Percentiles rank a stretch among this genome's conserved stretches.
These are phyloP conservation scores for Ichthyophthirius multifiliis DNA, from an alignment of 169 alveolate species.

Conservation along the genomic window DNA sequence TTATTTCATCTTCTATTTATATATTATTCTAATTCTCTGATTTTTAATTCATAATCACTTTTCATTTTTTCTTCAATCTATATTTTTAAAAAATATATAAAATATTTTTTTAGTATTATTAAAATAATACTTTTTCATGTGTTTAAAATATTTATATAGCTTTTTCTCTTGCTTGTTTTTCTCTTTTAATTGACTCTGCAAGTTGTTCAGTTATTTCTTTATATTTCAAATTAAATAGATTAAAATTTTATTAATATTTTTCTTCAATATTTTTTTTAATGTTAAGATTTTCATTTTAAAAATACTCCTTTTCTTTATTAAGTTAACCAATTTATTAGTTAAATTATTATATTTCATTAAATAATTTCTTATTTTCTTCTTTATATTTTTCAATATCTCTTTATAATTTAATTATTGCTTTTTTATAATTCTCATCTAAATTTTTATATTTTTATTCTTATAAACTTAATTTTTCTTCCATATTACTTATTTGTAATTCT, in stretches of 20 bases:
- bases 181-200: background rate
- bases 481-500: background rate
- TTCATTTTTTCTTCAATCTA: slow-evolving; percentile 8
- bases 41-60: background rate
- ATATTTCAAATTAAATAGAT: background rate
- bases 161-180: background rate
- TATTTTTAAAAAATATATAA: background rate
- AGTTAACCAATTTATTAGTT: background rate
- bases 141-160: background rate
- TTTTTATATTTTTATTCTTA: background rate
- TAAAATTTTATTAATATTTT: background rate
- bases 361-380: background rate
- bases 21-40: background rate
- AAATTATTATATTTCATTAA: background rate
- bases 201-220: background rate
- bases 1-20: too few species aligned
- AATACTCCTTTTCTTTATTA: background rate
- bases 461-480: background rate
- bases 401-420: background rate
- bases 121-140: background rate
- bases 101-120: background rate
- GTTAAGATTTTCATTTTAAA: background rate
- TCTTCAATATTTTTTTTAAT: background rate
- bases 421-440: background rate
- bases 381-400: background rate